A percentile compares a stretch with the other conserved stretches of the same genome.
These are phyloP conservation scores for Onygenales sp. DNA, from an alignment of 2,329 filamentous ascomycete species.

Conservation along the genomic window DNA sequence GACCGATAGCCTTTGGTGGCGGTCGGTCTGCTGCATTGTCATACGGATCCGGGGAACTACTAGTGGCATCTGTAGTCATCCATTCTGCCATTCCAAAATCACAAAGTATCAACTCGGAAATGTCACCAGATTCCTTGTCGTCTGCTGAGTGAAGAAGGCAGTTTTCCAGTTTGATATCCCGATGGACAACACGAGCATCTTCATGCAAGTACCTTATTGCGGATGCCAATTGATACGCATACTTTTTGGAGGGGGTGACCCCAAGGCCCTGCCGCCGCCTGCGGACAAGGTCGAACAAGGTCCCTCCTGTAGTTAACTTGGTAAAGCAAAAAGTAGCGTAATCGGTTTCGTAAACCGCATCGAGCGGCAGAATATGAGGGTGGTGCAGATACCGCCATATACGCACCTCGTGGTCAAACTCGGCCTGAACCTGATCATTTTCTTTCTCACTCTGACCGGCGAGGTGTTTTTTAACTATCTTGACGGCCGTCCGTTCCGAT, in stretches of 20 bases:
- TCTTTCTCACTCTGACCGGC: constrained; percentile 47
- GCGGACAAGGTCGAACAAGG: constrained; percentile 53
- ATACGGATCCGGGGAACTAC: constrained; percentile 40
- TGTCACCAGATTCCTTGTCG: constrained; percentile 31
- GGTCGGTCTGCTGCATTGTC: constrained; percentile 38
- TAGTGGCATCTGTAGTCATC: constrained; percentile 47
- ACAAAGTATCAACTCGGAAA: constrained; percentile 51
- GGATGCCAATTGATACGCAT: constrained; percentile 53
- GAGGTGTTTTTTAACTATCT: constrained; percentile 56
- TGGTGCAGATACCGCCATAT: constrained; percentile 59
- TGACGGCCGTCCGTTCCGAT: constrained; percentile 50
- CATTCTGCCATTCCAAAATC: constrained; percentile 64
- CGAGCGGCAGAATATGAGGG: constrained; percentile 51
- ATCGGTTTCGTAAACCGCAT: constrained; percentile 56
- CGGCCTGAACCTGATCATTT: constrained; percentile 56
- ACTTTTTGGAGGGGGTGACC: constrained; percentile 46
- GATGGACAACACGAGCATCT: constrained; percentile 56
- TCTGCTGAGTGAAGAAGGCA: constrained; percentile 45
- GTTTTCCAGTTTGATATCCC: constrained; percentile 62
- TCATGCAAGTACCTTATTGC: constrained; percentile 59
- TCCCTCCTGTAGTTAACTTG: constrained; percentile 53
- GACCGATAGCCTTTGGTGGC: constrained; percentile 43
- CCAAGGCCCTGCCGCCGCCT: constrained; percentile 46
- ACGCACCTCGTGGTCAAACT: constrained; percentile 60
- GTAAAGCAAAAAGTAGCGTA: constrained; percentile 63